Evolutionary conservation across 768 basidiomycete species (phyloP), one percentile per base, ranked within the genome.

Genomic region (Serendipita sp.): DNA sequence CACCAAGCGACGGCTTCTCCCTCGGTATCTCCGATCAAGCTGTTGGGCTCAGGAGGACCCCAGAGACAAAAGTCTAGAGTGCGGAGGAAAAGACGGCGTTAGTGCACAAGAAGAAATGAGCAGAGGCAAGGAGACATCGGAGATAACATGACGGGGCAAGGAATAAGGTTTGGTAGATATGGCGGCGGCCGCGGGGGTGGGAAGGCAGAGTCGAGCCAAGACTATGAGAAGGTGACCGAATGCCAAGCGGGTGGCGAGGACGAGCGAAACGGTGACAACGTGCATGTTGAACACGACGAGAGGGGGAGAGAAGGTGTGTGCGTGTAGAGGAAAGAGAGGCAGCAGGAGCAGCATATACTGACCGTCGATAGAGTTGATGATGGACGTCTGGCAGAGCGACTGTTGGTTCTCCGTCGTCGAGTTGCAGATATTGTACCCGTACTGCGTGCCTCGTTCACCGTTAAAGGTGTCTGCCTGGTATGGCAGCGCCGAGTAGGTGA

Each of bases 321-420:
- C n/a, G n/a, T n/a, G n/a, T 3, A 38, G 34, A 14, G 34, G 4
- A 38, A 38, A 14, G 34, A 38, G 34, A 38, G 14, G 34, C 3
- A 14, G 34, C 3, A 38, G 3, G 34, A 14, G 34, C 34, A 38
- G 34, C 34, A n/a, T n/a, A n/a, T n/a, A n/a, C n/a, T 38, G 4
- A 38, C 34, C 82, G 31, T 71, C 70, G 11, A 79, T 76, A 64
- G 70, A 78, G 80, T 86, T 87, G 63, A 84, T 74, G 71, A 81
- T 81, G 7, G 77, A 74, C 0, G 86, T 89, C 71, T 90, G 88
- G 71, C 88, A 90, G 38, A 80, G 71, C 0, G 87, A 86, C 7
- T 74, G 60, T 64, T 79, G 80, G 71, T 76, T 79, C 63, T 81
- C 75, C 0, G 86, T 86, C 17, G 83, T 81, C 0, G 80, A 78